phyloP scores from a whole-genome alignment of 768 basidiomycete species.

The Hericium coralloides region DNA sequence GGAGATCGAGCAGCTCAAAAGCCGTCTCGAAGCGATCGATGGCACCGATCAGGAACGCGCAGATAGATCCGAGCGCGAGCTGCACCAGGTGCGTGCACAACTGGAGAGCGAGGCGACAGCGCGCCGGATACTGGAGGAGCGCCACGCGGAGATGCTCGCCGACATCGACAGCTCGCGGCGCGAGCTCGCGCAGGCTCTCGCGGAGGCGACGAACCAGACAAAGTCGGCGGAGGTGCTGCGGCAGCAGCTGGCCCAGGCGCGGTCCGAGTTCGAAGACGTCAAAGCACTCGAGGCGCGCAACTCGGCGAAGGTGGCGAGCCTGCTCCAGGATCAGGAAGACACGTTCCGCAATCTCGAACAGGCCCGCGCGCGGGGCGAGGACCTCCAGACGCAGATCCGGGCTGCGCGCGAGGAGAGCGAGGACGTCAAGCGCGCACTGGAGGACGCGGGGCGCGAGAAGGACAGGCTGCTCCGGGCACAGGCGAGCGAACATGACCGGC shows the following conservation, averaged over 20 bases:
- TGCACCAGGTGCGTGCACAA: slow-evolving; percentile 53
- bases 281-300: slow-evolving; percentile 59
- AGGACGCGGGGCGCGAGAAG: slow-evolving; percentile 66
- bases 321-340: slow-evolving; percentile 71
- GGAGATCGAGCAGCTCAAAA: slow-evolving; percentile 48
- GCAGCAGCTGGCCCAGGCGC: slow-evolving; percentile 54
- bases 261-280: slow-evolving; percentile 56
- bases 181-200: slow-evolving; percentile 47
- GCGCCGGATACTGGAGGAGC: slow-evolving; percentile 53
- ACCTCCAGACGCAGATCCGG: slow-evolving; percentile 68
- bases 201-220: slow-evolving; percentile 63
- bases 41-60: slow-evolving; percentile 36
- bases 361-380: slow-evolving; percentile 63
- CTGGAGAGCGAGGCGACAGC: slow-evolving; percentile 55
- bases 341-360: slow-evolving; percentile 66
- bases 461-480: slow-evolving; percentile 67
- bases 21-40: slow-evolving; percentile 31
- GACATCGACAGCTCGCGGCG: slow-evolving; percentile 49
- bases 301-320: slow-evolving; percentile 47
- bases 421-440: slow-evolving; percentile 57
- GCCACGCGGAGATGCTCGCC: slow-evolving; percentile 45
- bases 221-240: slow-evolving; percentile 48
- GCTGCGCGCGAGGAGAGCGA: slow-evolving; percentile 64
- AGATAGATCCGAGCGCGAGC: slow-evolving; percentile 53
- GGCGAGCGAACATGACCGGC: slow-evolving; percentile 56